Conservation (phyloP, 345 rosid species). For the Eucalyptus pumila region DNA sequence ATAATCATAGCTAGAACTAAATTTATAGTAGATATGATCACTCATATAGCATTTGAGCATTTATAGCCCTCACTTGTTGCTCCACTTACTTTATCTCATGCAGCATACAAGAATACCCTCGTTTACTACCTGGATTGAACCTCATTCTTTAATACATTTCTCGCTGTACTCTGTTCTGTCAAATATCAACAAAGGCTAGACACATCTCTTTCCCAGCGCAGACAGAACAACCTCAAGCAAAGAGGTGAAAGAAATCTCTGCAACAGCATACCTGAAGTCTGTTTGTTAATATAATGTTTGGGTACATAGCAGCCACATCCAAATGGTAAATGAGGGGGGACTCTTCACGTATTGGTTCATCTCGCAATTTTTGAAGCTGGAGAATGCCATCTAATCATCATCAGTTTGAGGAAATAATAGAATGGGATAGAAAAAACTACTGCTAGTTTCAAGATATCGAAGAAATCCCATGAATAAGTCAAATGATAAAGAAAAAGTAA, state of each 20-base stretch:
- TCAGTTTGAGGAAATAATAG: not conserved
- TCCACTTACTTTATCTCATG: not conserved
- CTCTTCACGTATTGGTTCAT: constrained; percentile 77
- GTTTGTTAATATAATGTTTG: constrained; percentile 93
- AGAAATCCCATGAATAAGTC: not conserved
- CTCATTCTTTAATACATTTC: not conserved
- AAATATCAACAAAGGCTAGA: not conserved
- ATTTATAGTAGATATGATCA: not conserved
- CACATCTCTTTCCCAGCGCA: not conserved
- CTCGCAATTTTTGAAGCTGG: constrained; percentile 74
- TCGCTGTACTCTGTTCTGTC: not conserved
- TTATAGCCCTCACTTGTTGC: not conserved
- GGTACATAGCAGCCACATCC: constrained; percentile 99
- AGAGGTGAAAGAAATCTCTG: not conserved
- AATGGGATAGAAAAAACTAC: not conserved
- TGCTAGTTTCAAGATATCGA: not conserved
- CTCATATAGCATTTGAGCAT: not conserved
- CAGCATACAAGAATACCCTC: not conserved
- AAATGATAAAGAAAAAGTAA: not conserved
- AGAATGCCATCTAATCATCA: not conserved
- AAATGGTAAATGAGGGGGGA: constrained; percentile 96
- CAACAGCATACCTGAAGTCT: constrained; percentile 70
- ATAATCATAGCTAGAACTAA: not conserved
- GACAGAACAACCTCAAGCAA: not conserved
- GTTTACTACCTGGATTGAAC: not conserved